Evolutionary conservation across 2,329 filamentous ascomycete species (phyloP).

Genomic region (Biscogniauxia marginata): DNA sequence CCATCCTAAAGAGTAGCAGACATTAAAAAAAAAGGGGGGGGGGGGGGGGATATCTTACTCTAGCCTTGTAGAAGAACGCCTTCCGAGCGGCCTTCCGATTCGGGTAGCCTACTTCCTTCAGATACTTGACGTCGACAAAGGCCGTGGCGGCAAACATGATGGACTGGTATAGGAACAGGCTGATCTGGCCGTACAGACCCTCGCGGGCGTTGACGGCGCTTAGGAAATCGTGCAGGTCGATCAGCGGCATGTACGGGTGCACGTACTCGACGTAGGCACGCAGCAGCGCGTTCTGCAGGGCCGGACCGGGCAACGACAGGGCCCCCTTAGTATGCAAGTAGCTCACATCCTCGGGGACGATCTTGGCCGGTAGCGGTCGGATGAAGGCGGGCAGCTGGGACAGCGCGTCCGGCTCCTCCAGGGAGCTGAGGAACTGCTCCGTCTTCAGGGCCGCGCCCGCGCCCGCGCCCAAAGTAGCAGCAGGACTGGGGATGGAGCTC

Average conservation of each 20-base stretch:
- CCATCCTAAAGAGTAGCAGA: background rate
- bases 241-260: constrained; percentile 88
- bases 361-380: constrained; percentile 72
- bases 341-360: constrained; percentile 77
- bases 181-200: constrained; percentile 69
- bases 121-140: constrained; percentile 76
- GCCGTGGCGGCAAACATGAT: constrained; percentile 93
- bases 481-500: constrained; percentile 18
- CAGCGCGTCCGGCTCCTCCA: constrained; percentile 47
- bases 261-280: constrained; percentile 85
- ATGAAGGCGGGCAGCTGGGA: constrained; percentile 66
- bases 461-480: constrained; percentile 26
- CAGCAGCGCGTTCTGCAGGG: constrained; percentile 76
- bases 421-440: constrained; percentile 44
- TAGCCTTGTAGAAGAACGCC: constrained; percentile 83
- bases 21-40: background rate
- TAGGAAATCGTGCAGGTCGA: constrained; percentile 66
- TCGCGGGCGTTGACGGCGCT: constrained; percentile 63
- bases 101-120: constrained; percentile 74
- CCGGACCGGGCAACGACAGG: constrained; percentile 67
- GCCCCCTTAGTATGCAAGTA: constrained; percentile 85
- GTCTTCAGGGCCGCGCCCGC: constrained; percentile 38
- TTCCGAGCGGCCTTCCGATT: constrained; percentile 80
- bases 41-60: constrained; percentile 54
- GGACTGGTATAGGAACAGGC: constrained; percentile 85